Evolutionary conservation across 352 stramenopile species (phyloP), one percentile per base, ranked within the genome.

Genomic region (Hyaloperonospora brassicae): DNA sequence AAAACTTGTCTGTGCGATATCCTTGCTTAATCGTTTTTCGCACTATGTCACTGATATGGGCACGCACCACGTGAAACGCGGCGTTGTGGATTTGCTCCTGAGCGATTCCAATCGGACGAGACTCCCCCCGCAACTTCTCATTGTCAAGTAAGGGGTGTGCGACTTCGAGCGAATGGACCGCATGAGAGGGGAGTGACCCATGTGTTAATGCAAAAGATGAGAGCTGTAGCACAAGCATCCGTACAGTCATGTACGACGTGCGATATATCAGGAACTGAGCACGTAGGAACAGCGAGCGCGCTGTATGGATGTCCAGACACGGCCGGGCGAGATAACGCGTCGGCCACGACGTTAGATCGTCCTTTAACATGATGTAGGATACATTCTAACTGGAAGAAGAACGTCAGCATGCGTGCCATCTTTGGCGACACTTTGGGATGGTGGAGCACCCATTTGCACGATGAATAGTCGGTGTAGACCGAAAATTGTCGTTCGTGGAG

Each of bases 301-400:
- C 2, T n/a, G 5, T 11, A 42, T 21, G 14, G 4, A 5, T 42
- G 12, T 14, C 36, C 36, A 42, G 5, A 42, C 10, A 42, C 36
- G 22, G 47, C 27, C 14, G 47, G 34, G 35, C 35, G 34, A 21
- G 23, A 47, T 5, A 47, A 13, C 30, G 48, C 48, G 13, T 54
- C 35, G 25, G 21, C 48, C 21, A 54, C 38, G 10, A 17, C 17
- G 17, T 17, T 17, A 17, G 17, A 17, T 17, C 17, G 17, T 17
- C 17, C 17, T 17, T 17, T 47, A 7, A 47, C 17, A 25, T 47
- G 22, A 40, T 54, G 48, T 36, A 47, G 25, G 0, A 39, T 46
- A 39, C 43, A 45, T n/a, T 52, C 47, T 14, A 54, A 54, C 22
- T 54, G 22, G 22, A 23, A 38, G 22, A 54, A 54, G 48, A 54